A percentile compares a stretch with the other conserved stretches of the same genome.
phyloP scores from a whole-genome alignment of 768 basidiomycete genomes.

The Daedaleopsis sinensis region DNA sequence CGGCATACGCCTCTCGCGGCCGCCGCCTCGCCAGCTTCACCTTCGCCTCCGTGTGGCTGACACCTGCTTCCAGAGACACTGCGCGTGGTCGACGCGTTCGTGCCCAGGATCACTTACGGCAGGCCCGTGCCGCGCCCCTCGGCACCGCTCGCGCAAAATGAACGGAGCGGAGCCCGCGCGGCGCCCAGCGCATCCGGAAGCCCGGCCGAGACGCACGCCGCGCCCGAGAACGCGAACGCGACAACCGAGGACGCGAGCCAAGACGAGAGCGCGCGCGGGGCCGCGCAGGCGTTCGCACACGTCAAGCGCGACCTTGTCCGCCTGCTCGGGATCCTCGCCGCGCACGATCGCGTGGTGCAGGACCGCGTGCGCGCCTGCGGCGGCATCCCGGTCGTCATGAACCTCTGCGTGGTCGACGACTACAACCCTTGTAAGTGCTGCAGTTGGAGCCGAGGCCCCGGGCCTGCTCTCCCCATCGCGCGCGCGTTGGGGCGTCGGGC shows the following conservation, averaged over 20 bases:
- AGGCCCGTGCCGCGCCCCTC: conserved; percentile 47
- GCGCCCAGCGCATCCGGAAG: not conserved
- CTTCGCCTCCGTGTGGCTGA: too few species aligned
- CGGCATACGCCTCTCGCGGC: not conserved
- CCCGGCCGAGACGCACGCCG: not conserved
- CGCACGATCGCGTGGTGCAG: conserved; percentile 66
- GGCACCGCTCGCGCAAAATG: conserved; percentile 3
- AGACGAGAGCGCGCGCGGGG: too few species aligned
- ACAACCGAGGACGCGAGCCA: too few species aligned
- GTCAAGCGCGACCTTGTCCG: conserved; percentile 91
- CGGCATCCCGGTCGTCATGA: conserved; percentile 83
- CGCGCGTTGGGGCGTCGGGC: not conserved
- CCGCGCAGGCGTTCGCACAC: conserved; percentile 71
- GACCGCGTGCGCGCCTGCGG: conserved; percentile 71
- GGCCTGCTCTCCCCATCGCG: not conserved
- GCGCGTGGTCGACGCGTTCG: conserved; percentile 73
- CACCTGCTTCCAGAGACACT: conserved; percentile 59
- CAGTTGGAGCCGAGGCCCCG: not conserved
- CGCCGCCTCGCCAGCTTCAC: not conserved
- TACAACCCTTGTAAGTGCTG: conserved; percentile 83
- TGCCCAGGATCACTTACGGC: conserved; percentile 85
- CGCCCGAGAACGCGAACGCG: not conserved
- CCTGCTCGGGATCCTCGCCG: conserved; percentile 76
- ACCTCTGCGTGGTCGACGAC: conserved; percentile 88
- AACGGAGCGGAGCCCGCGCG: not conserved